These are phyloP conservation scores for Limnomonas spitsbergensis DNA, from an alignment of 139 green algal species.

Conservation along the genomic window DNA sequence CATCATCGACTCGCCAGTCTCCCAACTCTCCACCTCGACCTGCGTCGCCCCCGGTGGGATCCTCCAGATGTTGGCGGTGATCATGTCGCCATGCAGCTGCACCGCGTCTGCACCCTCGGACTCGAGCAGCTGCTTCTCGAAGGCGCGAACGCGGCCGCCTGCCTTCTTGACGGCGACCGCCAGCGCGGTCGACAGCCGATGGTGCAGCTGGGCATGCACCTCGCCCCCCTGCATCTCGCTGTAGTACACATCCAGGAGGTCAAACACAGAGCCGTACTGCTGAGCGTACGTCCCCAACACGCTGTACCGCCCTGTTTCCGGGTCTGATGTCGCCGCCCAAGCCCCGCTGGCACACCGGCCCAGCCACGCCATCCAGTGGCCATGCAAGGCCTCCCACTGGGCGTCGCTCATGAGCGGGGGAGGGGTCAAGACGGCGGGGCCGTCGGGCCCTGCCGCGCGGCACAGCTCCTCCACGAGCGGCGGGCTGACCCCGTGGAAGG, in stretches of 20 bases:
- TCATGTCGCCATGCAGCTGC: constrained; percentile 34
- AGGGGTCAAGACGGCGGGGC: too few relatives aligned
- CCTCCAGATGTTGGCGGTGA: constrained; percentile 19
- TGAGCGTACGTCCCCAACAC: constrained; percentile 43
- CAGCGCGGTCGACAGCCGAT: constrained; percentile 40
- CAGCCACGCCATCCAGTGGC: too few relatives aligned
- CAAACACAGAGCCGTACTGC: constrained; percentile 34
- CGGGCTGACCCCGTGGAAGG: constrained; percentile 11
- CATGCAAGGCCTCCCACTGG: too few relatives aligned
- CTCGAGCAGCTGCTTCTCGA: constrained; percentile 49
- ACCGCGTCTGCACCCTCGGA: constrained; percentile 39
- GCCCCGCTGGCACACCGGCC: too few relatives aligned
- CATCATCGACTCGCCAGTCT: constrained; percentile 58
- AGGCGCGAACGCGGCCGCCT: constrained; percentile 18
- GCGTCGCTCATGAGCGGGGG: too few relatives aligned
- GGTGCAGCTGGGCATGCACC: constrained; percentile 44
- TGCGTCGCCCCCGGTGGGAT: constrained; percentile 19
- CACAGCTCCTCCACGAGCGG: constrained; percentile 60
- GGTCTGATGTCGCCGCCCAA: too few relatives aligned
- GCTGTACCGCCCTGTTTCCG: too few relatives aligned
- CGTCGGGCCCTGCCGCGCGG: constrained; percentile 5
- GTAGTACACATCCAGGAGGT: constrained; percentile 61
- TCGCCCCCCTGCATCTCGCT: constrained; percentile 45
- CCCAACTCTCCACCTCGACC: constrained; percentile 76
- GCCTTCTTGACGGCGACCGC: constrained; percentile 44